These are phyloP conservation scores for Eucalyptus victrix DNA, from an alignment of 345 rosid species.

Conservation along the genomic window DNA sequence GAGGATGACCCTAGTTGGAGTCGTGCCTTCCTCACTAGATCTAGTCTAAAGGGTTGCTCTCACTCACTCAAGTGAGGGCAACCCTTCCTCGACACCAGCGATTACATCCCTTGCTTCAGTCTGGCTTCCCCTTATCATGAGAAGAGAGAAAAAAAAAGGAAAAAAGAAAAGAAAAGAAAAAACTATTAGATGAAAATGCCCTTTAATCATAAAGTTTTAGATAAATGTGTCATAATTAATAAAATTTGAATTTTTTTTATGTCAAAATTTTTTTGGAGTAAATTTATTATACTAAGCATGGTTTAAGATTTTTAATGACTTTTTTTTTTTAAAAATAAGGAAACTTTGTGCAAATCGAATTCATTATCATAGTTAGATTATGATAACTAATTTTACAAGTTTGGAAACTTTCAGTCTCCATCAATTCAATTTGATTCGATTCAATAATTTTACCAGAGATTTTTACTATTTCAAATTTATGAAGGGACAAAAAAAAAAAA, in stretches of 20 bases:
- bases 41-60: fast-evolving
- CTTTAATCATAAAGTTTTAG: fast-evolving
- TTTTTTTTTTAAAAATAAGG: too few species aligned
- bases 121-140: fast-evolving
- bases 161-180: too few species aligned
- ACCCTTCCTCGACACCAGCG: fast-evolving
- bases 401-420: not conserved
- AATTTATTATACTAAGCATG: fast-evolving
- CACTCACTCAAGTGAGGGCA: fast-evolving
- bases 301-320: too few species aligned
- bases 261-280: too few species aligned
- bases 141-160: fast-evolving
- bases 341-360: not conserved
- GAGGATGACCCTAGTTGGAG: fast-evolving
- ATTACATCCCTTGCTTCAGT: fast-evolving
- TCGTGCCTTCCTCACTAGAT: too few species aligned
- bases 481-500: not conserved
- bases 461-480: not conserved
- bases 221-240: fast-evolving
- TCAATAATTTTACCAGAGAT: fast-evolving
- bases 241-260: fast-evolving
- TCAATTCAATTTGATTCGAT: not conserved
- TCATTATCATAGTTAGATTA: not conserved
- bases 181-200: too few species aligned
- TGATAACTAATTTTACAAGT: not conserved